Evolutionary conservation across 2,329 filamentous ascomycete genomes (phyloP).

Genomic region (Dactylellina drechsleri): DNA sequence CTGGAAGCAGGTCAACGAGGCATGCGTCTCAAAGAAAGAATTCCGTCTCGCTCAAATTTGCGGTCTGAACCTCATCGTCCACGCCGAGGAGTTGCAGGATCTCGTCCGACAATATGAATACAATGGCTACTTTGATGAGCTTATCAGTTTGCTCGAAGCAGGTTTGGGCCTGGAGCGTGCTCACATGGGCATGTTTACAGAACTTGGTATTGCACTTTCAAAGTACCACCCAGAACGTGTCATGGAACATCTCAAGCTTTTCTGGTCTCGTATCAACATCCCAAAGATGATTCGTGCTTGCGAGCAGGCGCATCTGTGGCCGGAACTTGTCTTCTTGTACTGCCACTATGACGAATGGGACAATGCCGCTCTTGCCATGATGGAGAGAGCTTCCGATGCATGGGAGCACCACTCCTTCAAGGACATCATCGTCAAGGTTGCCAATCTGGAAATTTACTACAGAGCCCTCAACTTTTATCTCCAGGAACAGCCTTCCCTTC

Average conservation of each 20-base stretch:
- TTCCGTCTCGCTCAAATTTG: slow-evolving; percentile 99
- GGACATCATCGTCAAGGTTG: slow-evolving; percentile 96
- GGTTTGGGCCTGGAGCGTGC: slow-evolving; percentile 90
- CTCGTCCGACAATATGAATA: slow-evolving; percentile 96
- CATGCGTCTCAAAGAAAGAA: slow-evolving; percentile 96
- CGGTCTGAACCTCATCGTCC: slow-evolving; percentile 95
- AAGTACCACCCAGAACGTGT: slow-evolving; percentile 95
- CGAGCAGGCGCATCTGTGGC: slow-evolving; percentile 96
- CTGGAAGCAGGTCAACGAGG: slow-evolving; percentile 98
- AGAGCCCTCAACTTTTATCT: slow-evolving; percentile 70
- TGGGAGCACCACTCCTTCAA: slow-evolving; percentile 99
- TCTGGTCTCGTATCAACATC: slow-evolving; percentile 98
- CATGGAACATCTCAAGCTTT: slow-evolving; percentile 98
- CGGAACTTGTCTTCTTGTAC: slow-evolving; percentile 96
- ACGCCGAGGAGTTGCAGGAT: slow-evolving; percentile 92
- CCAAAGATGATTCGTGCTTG: slow-evolving; percentile 94
- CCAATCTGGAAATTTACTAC: slow-evolving; percentile 99
- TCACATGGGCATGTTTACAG: slow-evolving; percentile 98
- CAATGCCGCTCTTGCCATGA: slow-evolving; percentile 95
- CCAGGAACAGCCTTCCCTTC: slow-evolving; percentile 91
- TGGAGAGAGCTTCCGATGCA: slow-evolving; percentile 95
- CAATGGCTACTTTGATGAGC: slow-evolving; percentile 97
- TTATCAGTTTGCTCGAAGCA: slow-evolving; percentile 92
- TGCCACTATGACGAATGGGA: slow-evolving; percentile 98
- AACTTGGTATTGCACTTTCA: slow-evolving; percentile 87